Base-by-base conservation (phyloP, 2,329 filamentous ascomycete species). In the Diaporthe velutina region DNA sequence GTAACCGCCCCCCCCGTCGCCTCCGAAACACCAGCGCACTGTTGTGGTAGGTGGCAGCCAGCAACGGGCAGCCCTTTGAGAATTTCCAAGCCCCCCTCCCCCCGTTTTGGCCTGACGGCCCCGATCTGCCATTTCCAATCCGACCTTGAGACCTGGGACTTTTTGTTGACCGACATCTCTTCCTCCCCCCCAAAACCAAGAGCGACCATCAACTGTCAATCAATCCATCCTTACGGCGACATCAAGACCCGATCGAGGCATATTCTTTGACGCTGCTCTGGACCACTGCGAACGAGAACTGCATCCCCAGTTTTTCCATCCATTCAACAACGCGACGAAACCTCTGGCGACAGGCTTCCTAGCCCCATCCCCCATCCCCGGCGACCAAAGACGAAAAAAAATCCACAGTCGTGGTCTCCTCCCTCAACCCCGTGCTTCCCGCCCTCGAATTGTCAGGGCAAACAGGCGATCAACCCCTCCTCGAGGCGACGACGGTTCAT, bases 201-300 rank as follows among this genome's bases (percentile, higher is more conserved):
- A 50, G 42, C 70, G 55, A 50, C 71, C 66, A 71, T 70, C 58
- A 76, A 74, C 67, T 74, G 74, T 76, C 74, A 74, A 74, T 76
- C 60, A 61, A 76, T 64, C 67, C 64, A 73, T 71, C 67, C 70
- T 72, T 70, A 76, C 68, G 74, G 72, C 74, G 74, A 76, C 72
- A 74, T 48, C 67, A 74, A 76, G 54, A 76, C 72, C 72, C 73
- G 74, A 74, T 70, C 28, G 57, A 74, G 74, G 74, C 72, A 68
- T 74, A 71, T 57, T 48, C 66, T 64, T 60, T 52, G 58, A 50
- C 66, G 58, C 67, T 71, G 71, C 71, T 71, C 35, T 52, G 45
- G 55, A 67, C 10, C 60, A 74, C 42, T 55, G 72, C 72, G 72
- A 76, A 19, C 48, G 67, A 68, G 61, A 55, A 73, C 66, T 57